Evolutionary conservation across 148 eudicot species (phyloP).

Genomic region (Persicaria tinctoria): DNA sequence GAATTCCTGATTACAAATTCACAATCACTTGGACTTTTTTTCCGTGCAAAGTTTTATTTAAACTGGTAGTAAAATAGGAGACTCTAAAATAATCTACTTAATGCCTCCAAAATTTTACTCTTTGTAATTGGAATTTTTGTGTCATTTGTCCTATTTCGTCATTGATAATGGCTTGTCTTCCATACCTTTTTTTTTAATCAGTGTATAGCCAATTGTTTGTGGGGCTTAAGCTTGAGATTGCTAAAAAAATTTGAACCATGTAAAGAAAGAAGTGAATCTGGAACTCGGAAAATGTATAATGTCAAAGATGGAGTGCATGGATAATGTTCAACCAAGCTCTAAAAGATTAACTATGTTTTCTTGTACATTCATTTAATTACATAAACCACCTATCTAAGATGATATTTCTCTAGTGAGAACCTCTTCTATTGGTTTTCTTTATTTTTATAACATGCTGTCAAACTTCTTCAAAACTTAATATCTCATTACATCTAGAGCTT

Average conservation of each 20-base stretch:
- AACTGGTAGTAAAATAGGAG: too few relatives aligned
- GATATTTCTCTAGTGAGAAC: neutral
- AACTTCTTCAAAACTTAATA: too few relatives aligned
- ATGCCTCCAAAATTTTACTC: neutral
- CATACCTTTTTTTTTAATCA: too few relatives aligned
- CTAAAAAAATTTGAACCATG: neutral
- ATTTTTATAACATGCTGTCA: neutral
- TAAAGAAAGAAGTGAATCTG: too few relatives aligned
- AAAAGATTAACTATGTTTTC: neutral
- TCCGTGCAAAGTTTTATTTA: neutral
- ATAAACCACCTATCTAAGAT: too few relatives aligned
- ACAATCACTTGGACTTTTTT: neutral
- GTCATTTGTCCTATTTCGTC: too few relatives aligned
- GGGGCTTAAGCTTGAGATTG: neutral
- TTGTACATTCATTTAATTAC: neutral
- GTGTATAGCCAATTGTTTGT: neutral
- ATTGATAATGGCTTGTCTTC: neutral
- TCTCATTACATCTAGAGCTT: too few relatives aligned
- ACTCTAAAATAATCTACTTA: neutral
- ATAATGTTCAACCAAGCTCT: neutral
- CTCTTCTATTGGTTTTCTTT: neutral
- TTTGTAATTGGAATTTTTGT: too few relatives aligned
- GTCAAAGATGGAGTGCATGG: neutral
- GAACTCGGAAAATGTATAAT: neutral
- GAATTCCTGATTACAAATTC: too few relatives aligned